A percentile compares a stretch with the other conserved stretches of the same genome.
Evolutionary conservation across 306 rosid species (phyloP).

Genomic region (Quercus gilva): DNA sequence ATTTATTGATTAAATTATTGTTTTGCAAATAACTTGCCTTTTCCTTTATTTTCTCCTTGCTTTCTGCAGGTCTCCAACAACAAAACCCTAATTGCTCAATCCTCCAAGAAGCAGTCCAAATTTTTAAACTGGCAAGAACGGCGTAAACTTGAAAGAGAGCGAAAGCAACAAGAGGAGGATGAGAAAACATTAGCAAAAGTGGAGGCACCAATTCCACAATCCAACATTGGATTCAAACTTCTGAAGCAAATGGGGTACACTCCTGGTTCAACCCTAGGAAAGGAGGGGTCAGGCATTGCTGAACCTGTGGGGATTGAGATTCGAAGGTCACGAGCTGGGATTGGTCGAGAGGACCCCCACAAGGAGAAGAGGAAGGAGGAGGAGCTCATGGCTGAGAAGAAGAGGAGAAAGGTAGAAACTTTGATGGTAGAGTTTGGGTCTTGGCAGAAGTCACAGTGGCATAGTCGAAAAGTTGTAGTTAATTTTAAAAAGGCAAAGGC

Average conservation of each 20-base stretch:
- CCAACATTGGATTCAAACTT: slow-evolving; percentile 83
- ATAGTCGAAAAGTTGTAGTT: slow-evolving; percentile 49
- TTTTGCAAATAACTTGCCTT: neutral
- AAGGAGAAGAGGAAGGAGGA: slow-evolving; percentile 75
- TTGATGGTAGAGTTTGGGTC: slow-evolving; percentile 78
- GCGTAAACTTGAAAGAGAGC: slow-evolving; percentile 59
- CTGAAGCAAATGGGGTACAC: slow-evolving; percentile 89
- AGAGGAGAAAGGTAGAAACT: slow-evolving; percentile 56
- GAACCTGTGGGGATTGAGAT: slow-evolving; percentile 81
- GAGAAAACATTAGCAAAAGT: slow-evolving; percentile 72
- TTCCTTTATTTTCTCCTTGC: slow-evolving; percentile 1
- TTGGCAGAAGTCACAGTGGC: slow-evolving; percentile 84
- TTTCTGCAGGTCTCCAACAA: slow-evolving; percentile 37
- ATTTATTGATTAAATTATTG: neutral
- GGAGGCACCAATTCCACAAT: slow-evolving; percentile 86
- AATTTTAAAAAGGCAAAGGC: slow-evolving; percentile 79
- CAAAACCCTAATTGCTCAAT: slow-evolving; percentile 24
- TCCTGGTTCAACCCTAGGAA: slow-evolving; percentile 82
- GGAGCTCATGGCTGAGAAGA: slow-evolving; percentile 30
- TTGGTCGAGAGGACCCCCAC: slow-evolving; percentile 63
- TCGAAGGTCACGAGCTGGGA: slow-evolving; percentile 89
- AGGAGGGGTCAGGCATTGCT: slow-evolving; percentile 68
- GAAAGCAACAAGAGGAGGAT: slow-evolving; percentile 75
- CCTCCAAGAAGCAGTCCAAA: slow-evolving; percentile 55
- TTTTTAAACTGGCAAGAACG: slow-evolving; percentile 72